phyloP scores from a whole-genome alignment of 78 protist genomes.

The Dictyostelium brefeldianum region DNA sequence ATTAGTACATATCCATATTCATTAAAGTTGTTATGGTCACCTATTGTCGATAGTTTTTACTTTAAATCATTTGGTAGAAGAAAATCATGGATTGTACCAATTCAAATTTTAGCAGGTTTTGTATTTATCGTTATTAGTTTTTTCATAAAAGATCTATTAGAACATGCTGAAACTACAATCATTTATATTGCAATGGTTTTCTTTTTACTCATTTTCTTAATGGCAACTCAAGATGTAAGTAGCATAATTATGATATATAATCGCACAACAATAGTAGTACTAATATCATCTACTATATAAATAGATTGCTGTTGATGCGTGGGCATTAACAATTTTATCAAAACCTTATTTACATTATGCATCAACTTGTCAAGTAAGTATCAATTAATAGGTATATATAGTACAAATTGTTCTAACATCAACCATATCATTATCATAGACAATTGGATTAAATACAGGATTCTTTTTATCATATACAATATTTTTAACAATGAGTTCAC shows the following conservation, averaged over 20 bases:
- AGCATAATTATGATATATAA: too few species aligned
- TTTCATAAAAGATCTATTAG: conserved; percentile 26
- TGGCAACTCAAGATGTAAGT: conserved; percentile 89
- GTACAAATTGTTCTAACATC: too few species aligned
- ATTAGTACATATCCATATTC: conserved; percentile 87
- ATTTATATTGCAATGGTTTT: not conserved
- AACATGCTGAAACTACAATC: not conserved
- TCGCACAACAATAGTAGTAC: too few species aligned
- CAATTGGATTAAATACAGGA: conserved; percentile 86
- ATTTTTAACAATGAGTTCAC: conserved; percentile 81
- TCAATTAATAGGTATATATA: not conserved
- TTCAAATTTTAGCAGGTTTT: conserved; percentile 72
- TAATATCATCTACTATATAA: too few species aligned
- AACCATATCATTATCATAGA: too few species aligned
- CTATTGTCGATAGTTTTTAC: conserved; percentile 87
- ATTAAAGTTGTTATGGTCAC: conserved; percentile 93
- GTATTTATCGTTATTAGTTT: conserved; percentile 20
- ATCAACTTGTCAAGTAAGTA: conserved; percentile 82
- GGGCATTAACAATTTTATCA: conserved; percentile 89
- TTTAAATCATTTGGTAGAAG: conserved; percentile 83
- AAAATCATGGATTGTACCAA: conserved; percentile 94
- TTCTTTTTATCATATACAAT: conserved; percentile 86
- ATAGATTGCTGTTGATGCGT: conserved; percentile 94
- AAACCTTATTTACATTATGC: conserved; percentile 72
- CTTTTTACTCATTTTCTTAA: conserved; percentile 28